These are phyloP conservation scores for Psidium guajava DNA, from an alignment of 345 rosid species.

Conservation along the genomic window DNA sequence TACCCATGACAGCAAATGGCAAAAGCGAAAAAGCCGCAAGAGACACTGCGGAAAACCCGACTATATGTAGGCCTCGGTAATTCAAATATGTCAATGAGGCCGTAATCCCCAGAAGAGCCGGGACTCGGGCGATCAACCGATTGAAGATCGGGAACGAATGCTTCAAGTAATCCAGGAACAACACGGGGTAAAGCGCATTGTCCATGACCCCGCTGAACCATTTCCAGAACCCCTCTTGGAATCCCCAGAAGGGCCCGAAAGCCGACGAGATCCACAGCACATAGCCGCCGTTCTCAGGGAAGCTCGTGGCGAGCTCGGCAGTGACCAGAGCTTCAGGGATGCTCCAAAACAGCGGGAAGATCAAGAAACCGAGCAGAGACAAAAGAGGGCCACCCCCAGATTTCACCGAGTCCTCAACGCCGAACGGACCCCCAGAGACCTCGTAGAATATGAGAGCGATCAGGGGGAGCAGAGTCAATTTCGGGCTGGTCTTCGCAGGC, in stretches of 20 bases:
- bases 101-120: slow-evolving; percentile 66
- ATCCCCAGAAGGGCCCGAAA: slow-evolving; percentile 91
- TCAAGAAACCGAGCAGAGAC: slow-evolving; percentile 65
- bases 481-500: slow-evolving; percentile 31
- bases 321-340: slow-evolving; percentile 85
- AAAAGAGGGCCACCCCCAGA: slow-evolving; percentile 89
- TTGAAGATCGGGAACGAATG: slow-evolving; percentile 61
- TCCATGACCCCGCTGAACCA: slow-evolving; percentile 98
- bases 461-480: slow-evolving; percentile 64
- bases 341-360: slow-evolving; percentile 89
- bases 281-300: slow-evolving; percentile 91
- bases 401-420: slow-evolving; percentile 80
- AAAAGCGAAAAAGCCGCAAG: slow-evolving; percentile 63
- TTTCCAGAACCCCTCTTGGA: slow-evolving; percentile 95
- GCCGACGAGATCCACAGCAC: slow-evolving; percentile 91
- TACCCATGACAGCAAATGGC: slow-evolving; percentile 64
- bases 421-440: slow-evolving; percentile 98
- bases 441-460: slow-evolving; percentile 89
- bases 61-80: slow-evolving; percentile 78
- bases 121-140: slow-evolving; percentile 49
- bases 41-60: slow-evolving; percentile 67
- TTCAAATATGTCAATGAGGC: slow-evolving; percentile 73
- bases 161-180: slow-evolving; percentile 87
- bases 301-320: slow-evolving; percentile 88
- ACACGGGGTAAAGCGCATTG: slow-evolving; percentile 82